Percentiles rank a stretch among this genome's conserved stretches.
Evolutionary conservation across 2,329 filamentous ascomycete genomes (phyloP).

Genomic region (Paecilomyces niveus): DNA sequence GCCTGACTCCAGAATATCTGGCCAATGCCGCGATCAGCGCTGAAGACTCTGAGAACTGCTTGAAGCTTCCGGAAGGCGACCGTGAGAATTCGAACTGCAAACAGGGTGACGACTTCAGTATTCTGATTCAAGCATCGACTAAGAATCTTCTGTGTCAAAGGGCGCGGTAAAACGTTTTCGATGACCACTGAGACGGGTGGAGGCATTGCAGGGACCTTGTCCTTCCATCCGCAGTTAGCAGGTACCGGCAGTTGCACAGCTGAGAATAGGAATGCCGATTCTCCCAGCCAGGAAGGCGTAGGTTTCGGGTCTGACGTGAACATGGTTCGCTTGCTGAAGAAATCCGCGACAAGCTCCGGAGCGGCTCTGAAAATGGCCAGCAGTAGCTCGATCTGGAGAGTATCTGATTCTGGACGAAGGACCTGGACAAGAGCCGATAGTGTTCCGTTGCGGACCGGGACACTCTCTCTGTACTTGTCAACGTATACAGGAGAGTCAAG

Average conservation of each 20-base stretch:
- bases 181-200: conserved; percentile 73
- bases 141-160: conserved; percentile 72
- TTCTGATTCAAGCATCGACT: conserved; percentile 71
- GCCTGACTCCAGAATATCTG: conserved; percentile 62
- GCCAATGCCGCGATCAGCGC: conserved; percentile 36
- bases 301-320: conserved; percentile 89
- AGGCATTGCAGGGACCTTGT: conserved; percentile 58
- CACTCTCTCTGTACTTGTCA: conserved; percentile 57
- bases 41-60: conserved; percentile 55
- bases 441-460: conserved; percentile 71
- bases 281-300: conserved; percentile 90
- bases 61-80: conserved; percentile 73
- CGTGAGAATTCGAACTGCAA: conserved; percentile 72
- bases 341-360: conserved; percentile 81
- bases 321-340: conserved; percentile 70
- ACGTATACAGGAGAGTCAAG: conserved; percentile 65
- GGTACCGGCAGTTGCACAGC: conserved; percentile 70
- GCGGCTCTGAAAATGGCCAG: conserved; percentile 71
- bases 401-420: conserved; percentile 75
- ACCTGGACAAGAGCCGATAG: conserved; percentile 72
- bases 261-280: conserved; percentile 80
- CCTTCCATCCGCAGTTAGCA: conserved; percentile 59
- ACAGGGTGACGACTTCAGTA: conserved; percentile 73
- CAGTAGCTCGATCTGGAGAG: conserved; percentile 73
- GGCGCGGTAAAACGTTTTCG: conserved; percentile 78